phyloP scores from a whole-genome alignment of 441 rosid species.

The Adansonia madagascariensis region DNA sequence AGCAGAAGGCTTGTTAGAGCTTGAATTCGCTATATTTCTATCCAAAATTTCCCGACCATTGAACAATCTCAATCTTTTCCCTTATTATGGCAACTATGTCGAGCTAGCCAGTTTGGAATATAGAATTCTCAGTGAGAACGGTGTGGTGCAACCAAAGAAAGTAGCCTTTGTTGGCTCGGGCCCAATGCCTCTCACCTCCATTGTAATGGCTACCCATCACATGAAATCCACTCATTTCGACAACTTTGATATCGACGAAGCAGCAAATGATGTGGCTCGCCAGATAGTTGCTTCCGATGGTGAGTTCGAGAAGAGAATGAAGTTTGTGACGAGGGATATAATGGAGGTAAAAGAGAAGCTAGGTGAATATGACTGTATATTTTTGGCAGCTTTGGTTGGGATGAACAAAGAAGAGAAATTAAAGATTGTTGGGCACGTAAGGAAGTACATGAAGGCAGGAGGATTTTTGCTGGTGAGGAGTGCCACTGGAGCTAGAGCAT shows the following conservation, averaged over 20 bases:
- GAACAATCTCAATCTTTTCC: conserved; percentile 41
- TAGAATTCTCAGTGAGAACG: conserved; percentile 36
- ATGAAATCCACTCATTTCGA: conserved; percentile 39
- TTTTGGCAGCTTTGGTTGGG: conserved; percentile 51
- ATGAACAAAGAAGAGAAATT: conserved; percentile 38
- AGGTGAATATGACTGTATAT: conserved; percentile 43
- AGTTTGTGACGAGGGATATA: conserved; percentile 36
- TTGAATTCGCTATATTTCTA: conserved; percentile 41
- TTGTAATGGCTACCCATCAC: conserved; percentile 45
- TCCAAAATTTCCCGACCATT: conserved; percentile 36
- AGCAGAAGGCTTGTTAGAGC: conserved; percentile 44
- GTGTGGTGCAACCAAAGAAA: conserved; percentile 36
- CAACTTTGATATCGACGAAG: conserved; percentile 45
- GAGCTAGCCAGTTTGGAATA: conserved; percentile 42
- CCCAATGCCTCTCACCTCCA: conserved; percentile 47
- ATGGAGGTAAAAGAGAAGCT: conserved; percentile 41
- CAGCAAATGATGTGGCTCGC: conserved; percentile 36
- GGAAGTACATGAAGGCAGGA: conserved; percentile 38
- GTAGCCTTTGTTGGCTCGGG: conserved; percentile 55
- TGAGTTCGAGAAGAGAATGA: conserved; percentile 47
- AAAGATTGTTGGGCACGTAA: conserved; percentile 34
- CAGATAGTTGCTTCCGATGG: conserved; percentile 35
- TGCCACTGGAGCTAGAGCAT: conserved; percentile 48
- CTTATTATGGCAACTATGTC: conserved; percentile 44
- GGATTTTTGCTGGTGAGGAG: conserved; percentile 44